Conservation (phyloP, 164 flowering plant species). For the Macadamia tetraphylla region DNA sequence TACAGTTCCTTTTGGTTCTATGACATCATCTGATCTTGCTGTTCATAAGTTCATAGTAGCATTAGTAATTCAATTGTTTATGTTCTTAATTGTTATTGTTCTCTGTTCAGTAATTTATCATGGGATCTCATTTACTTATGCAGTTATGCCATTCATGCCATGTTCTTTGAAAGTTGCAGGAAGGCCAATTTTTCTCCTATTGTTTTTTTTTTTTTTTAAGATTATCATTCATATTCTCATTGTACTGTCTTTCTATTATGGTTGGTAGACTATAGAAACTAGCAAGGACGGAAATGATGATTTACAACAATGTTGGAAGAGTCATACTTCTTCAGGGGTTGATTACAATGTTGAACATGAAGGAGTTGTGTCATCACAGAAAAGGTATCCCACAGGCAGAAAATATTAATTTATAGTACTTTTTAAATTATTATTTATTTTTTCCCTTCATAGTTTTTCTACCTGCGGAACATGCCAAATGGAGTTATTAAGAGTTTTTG, state of each 20-base stretch:
- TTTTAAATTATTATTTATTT: background rate
- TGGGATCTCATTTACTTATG: background rate
- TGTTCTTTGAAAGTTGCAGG: background rate
- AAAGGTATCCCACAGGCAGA: slow-evolving; percentile 33
- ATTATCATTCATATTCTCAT: background rate
- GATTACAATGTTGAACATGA: slow-evolving; percentile 23
- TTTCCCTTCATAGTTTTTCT: background rate
- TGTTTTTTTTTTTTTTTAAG: background rate
- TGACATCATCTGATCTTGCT: too few relatives aligned
- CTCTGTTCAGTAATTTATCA: background rate
- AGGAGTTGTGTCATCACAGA: slow-evolving; percentile 23
- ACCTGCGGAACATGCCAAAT: background rate
- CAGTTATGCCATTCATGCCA: background rate
- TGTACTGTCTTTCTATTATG: slow-evolving; percentile 10
- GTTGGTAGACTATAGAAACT: slow-evolving; percentile 33
- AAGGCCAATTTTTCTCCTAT: background rate
- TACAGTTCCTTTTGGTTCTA: too few relatives aligned
- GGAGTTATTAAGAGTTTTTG: background rate
- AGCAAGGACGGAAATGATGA: slow-evolving; percentile 41
- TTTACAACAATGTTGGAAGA: slow-evolving; percentile 21
- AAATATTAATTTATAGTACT: background rate
- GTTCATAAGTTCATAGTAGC: too few relatives aligned
- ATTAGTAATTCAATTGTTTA: too few relatives aligned
- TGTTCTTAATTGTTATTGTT: background rate
- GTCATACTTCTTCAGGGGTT: slow-evolving; percentile 25